Percentiles rank a stretch among this genome's conserved stretches.
Evolutionary conservation across 2,329 filamentous ascomycete species (phyloP).

Genomic region (Botryotinia narcissicola): DNA sequence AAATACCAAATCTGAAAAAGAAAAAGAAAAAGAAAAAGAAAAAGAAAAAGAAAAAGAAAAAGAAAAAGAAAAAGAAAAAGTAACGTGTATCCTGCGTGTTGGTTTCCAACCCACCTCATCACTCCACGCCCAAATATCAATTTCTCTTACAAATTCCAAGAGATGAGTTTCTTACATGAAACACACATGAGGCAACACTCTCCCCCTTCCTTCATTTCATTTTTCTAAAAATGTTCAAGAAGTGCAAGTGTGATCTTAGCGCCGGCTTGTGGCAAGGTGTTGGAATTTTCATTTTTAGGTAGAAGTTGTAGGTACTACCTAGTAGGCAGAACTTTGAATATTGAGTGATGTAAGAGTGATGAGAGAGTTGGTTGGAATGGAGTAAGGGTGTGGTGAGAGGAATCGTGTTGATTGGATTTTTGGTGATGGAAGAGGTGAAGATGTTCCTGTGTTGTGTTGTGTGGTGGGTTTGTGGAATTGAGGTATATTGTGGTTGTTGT

Average conservation of each 20-base stretch:
- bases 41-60: too few species aligned
- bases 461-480: background rate
- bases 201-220: background rate
- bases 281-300: background rate
- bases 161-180: rapidly evolving
- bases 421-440: background rate
- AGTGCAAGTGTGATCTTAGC: background rate
- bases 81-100: background rate
- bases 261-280: background rate
- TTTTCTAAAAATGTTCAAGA: background rate
- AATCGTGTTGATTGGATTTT: background rate
- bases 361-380: background rate
- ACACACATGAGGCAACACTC: background rate
- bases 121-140: background rate
- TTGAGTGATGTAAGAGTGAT: background rate
- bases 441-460: background rate
- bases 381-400: background rate
- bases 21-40: too few species aligned
- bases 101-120: background rate
- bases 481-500: too few species aligned
- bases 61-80: too few species aligned
- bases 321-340: background rate
- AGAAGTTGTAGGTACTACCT: background rate
- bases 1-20: background rate
- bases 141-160: background rate